These are phyloP conservation scores for Macrolepiota albuminosa DNA, from an alignment of 768 basidiomycete species.

Conservation along the genomic window DNA sequence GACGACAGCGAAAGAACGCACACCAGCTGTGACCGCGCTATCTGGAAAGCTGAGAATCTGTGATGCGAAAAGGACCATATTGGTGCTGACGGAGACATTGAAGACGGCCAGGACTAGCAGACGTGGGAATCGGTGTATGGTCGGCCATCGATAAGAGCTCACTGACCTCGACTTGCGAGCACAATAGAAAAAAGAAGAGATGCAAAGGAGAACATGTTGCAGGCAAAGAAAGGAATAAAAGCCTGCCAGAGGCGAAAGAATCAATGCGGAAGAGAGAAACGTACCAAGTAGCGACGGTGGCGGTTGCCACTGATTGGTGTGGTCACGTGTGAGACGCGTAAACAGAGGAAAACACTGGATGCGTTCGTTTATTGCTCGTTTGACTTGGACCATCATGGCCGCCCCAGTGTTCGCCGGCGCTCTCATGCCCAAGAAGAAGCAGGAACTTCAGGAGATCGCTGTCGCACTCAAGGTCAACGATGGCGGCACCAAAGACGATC, in stretches of 20 bases:
- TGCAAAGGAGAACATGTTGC: slow-evolving; percentile 25
- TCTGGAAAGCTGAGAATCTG: slow-evolving; percentile 41
- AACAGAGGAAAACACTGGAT: slow-evolving; percentile 14
- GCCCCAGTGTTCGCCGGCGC: slow-evolving; percentile 44
- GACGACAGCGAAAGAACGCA: slow-evolving; percentile 20
- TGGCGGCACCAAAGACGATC: slow-evolving; percentile 58
- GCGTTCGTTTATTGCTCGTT: slow-evolving; percentile 18
- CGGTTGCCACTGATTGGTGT: not conserved
- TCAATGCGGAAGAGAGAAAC: not conserved
- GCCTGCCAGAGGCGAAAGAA: slow-evolving; percentile 24
- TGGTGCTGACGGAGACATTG: slow-evolving; percentile 39
- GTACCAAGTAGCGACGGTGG: not conserved
- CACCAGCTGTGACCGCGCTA: slow-evolving; percentile 22
- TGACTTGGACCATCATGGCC: slow-evolving; percentile 34
- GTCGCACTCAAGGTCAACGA: slow-evolving; percentile 46
- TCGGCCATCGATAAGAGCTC: not conserved
- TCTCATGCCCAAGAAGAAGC: slow-evolving; percentile 63
- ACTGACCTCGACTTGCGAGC: slow-evolving; percentile 59
- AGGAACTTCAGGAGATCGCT: slow-evolving; percentile 61
- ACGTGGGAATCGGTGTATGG: not conserved
- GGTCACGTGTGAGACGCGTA: slow-evolving; percentile 30
- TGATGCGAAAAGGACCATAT: slow-evolving; percentile 30
- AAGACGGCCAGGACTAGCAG: slow-evolving; percentile 36
- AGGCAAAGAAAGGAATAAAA: slow-evolving; percentile 12
- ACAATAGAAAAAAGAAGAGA: slow-evolving; percentile 32